Conservation (phyloP, 1,139 yeast genomes). For the Zygosaccharomyces sapae region DNA sequence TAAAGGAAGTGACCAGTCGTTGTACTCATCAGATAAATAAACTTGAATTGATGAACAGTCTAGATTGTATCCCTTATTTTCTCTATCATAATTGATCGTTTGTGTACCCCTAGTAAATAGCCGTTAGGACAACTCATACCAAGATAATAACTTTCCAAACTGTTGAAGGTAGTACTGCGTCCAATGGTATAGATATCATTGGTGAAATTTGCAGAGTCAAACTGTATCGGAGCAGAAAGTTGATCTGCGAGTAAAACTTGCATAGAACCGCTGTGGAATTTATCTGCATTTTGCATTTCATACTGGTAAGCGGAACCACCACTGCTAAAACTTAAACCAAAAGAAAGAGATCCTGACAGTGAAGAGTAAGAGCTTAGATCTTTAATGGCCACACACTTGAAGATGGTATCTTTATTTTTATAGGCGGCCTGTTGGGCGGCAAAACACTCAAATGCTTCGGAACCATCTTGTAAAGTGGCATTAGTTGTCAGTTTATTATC, state of each 20-base stretch:
- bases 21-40: conserved; percentile 29
- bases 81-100: conserved; percentile 26
- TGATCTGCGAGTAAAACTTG: conserved; percentile 21
- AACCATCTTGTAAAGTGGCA: conserved; percentile 26
- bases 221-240: conserved; percentile 28
- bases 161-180: conserved; percentile 34
- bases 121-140: conserved; percentile 36
- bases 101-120: conserved; percentile 31
- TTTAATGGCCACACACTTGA: conserved; percentile 31
- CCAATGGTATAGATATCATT: conserved; percentile 26
- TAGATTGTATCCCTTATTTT: conserved; percentile 21
- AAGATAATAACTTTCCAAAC: conserved; percentile 34
- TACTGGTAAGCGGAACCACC: conserved; percentile 35
- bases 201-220: conserved; percentile 24
- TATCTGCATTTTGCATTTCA: conserved; percentile 33
- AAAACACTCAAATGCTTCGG: conserved; percentile 32
- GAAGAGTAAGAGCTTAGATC: conserved; percentile 24
- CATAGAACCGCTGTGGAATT: conserved; percentile 28
- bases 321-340: conserved; percentile 33
- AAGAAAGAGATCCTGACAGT: conserved; percentile 30
- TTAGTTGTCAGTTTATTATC: conserved; percentile 17
- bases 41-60: conserved; percentile 33
- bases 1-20: conserved; percentile 35
- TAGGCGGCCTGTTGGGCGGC: conserved; percentile 37
- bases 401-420: conserved; percentile 25